Percentiles rank a stretch among this genome's conserved stretches.
These are phyloP conservation scores for Silybum marianum DNA, from an alignment of 129 eudicot species.

Conservation along the genomic window DNA sequence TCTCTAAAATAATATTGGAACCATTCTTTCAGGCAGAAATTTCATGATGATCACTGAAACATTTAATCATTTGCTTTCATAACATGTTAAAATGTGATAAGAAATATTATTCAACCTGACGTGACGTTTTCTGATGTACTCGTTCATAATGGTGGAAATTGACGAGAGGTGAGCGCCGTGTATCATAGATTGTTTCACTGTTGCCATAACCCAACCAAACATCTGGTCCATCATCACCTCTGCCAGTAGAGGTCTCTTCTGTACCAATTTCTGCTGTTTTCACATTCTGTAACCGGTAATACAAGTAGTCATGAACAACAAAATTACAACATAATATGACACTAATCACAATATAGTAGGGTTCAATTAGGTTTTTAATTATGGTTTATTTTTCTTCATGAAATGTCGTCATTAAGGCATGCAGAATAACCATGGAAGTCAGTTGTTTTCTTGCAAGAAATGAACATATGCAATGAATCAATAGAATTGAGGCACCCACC, in stretches of 20 bases:
- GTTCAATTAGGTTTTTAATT: too few relatives aligned
- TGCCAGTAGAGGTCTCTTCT: constrained; percentile 25
- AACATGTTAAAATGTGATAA: background rate
- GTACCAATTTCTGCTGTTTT: constrained; percentile 36
- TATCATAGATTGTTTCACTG: constrained; percentile 53
- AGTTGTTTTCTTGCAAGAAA: too few relatives aligned
- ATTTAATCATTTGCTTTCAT: background rate
- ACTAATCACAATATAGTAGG: background rate
- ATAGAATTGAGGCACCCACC: constrained; percentile 39
- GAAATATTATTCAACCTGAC: constrained; percentile 47
- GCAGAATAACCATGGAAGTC: too few relatives aligned
- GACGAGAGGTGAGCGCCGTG: constrained; percentile 53
- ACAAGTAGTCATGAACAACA: constrained; percentile 6
- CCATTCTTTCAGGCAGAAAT: background rate
- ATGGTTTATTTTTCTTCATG: too few relatives aligned
- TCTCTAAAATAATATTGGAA: background rate
- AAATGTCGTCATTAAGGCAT: too few relatives aligned
- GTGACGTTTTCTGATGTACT: constrained; percentile 46
- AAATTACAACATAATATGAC: constrained; percentile 3
- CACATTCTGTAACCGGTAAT: constrained; percentile 46
- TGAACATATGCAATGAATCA: too few relatives aligned
- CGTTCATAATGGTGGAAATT: constrained; percentile 83
- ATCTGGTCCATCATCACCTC: constrained; percentile 40
- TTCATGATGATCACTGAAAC: background rate
- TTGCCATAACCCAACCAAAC: constrained; percentile 51